These are phyloP conservation scores for Penicillium argentinense DNA, from an alignment of 495 filamentous ascomycete species.

Conservation along the genomic window DNA sequence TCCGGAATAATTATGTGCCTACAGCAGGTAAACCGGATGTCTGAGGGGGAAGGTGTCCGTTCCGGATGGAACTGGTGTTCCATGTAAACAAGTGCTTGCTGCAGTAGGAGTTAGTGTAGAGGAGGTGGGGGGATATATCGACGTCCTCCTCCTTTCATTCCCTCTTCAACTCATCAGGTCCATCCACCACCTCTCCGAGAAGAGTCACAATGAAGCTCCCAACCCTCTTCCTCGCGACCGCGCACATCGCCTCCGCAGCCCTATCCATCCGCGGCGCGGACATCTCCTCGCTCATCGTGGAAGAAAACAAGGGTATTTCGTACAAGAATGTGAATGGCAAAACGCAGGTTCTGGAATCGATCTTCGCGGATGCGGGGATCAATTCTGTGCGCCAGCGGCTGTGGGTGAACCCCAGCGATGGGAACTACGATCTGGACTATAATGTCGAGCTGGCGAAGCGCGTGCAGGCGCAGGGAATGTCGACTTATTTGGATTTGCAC, in stretches of 20 bases:
- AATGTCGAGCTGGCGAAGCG: constrained; percentile 65
- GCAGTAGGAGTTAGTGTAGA: no score
- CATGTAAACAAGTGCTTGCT: no score
- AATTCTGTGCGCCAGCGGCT: constrained; percentile 72
- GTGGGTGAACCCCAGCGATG: constrained; percentile 69
- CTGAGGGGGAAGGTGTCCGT: not conserved
- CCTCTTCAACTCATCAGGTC: no score
- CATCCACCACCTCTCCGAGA: no score
- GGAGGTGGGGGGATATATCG: no score
- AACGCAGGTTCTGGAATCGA: constrained; percentile 57
- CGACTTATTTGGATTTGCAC: constrained; percentile 69
- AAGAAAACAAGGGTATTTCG: constrained; percentile 58
- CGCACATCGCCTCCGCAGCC: constrained; percentile 34
- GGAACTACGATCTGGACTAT: constrained; percentile 67
- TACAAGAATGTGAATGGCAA: constrained; percentile 59
- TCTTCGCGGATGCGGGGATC: constrained; percentile 61
- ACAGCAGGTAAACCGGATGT: not conserved
- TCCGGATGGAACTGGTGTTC: not conserved
- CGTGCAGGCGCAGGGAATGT: constrained; percentile 61
- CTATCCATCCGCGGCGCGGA: constrained; percentile 69
- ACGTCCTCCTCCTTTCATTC: no score
- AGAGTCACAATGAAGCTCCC: constrained; percentile 25
- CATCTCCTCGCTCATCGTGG: constrained; percentile 67
- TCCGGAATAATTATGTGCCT: constrained; percentile 3
- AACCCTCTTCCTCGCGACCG: constrained; percentile 20